Percentiles rank a stretch among this genome's conserved stretches.
Evolutionary conservation across 1,284 basidiomycete genomes (phyloP).

Genomic region (Cutaneotrichosporon mucoides): DNA sequence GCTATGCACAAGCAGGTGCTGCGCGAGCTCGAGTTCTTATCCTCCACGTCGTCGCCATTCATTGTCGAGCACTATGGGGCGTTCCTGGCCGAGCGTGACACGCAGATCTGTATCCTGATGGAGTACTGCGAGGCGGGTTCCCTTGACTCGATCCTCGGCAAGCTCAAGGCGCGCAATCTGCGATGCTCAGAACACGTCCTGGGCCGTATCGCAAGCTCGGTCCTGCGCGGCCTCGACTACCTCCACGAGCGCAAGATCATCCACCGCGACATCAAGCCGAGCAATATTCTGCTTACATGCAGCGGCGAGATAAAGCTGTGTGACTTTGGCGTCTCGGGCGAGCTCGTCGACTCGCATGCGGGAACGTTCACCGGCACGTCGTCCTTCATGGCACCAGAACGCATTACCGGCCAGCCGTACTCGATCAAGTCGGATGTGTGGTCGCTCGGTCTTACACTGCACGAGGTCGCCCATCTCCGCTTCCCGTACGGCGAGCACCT

Average conservation of each 20-base stretch:
- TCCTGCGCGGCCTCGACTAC: slow-evolving; percentile 86
- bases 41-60: slow-evolving; percentile 75
- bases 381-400: slow-evolving; percentile 98
- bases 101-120: slow-evolving; percentile 94
- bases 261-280: slow-evolving; percentile 96
- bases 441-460: slow-evolving; percentile 91
- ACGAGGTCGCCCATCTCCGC: slow-evolving; percentile 85
- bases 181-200: slow-evolving; percentile 88
- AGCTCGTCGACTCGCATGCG: slow-evolving; percentile 83
- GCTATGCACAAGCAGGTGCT: slow-evolving; percentile 78
- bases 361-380: slow-evolving; percentile 96
- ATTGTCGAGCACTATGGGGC: slow-evolving; percentile 93
- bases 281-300: slow-evolving; percentile 83
- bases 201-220: slow-evolving; percentile 85
- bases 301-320: slow-evolving; percentile 85
- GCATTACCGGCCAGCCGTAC: slow-evolving; percentile 89
- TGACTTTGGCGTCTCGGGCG: slow-evolving; percentile 96
- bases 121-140: slow-evolving; percentile 80
- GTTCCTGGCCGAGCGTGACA: slow-evolving; percentile 86
- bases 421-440: slow-evolving; percentile 97
- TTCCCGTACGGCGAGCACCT: slow-evolving; percentile 79
- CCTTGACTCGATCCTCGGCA: slow-evolving; percentile 80
- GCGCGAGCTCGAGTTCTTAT: slow-evolving; percentile 86
- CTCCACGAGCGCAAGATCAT: slow-evolving; percentile 88
- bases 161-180: slow-evolving; percentile 72